phyloP scores from a whole-genome alignment of 306 rosid species.

The Cucumis sativus region DNA sequence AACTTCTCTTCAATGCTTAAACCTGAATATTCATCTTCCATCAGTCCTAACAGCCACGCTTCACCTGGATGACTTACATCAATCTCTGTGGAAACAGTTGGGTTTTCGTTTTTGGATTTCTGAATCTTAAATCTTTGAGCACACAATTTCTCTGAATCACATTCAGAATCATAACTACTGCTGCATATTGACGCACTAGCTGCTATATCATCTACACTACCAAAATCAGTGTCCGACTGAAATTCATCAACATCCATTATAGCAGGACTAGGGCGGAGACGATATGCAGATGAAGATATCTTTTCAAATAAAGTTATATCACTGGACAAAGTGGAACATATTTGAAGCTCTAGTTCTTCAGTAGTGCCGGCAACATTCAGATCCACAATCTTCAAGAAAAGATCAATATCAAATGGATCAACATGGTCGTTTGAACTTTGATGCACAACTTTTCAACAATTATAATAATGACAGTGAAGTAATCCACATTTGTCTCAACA shows the following conservation, averaged over 20 bases:
- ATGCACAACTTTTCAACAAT: neutral
- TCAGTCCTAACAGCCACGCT: conserved; percentile 79
- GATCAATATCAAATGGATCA: conserved; percentile 10
- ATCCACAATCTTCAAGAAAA: conserved; percentile 52
- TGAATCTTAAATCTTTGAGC: conserved; percentile 14
- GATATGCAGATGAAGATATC: conserved; percentile 79
- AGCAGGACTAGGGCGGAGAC: conserved; percentile 53
- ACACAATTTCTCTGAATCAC: conserved; percentile 29
- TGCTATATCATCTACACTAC: conserved; percentile 63
- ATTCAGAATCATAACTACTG: conserved; percentile 52
- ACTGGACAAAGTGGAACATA: conserved; percentile 74
- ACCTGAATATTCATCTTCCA: conserved; percentile 89
- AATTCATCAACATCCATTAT: conserved; percentile 44
- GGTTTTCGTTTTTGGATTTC: conserved; percentile 25
- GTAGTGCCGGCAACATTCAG: conserved; percentile 49
- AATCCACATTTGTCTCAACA: neutral
- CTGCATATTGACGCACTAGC: conserved; percentile 30
- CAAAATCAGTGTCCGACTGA: conserved; percentile 72
- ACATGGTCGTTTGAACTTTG: neutral
- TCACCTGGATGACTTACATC: conserved; percentile 93
- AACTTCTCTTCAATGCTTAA: conserved; percentile 81
- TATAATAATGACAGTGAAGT: neutral
- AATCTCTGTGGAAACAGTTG: conserved; percentile 48
- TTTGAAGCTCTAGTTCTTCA: conserved; percentile 60
- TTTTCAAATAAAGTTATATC: conserved; percentile 89